Evolutionary conservation across 73 alveolate species (phyloP).

Genomic region (Uronychia binucleata): DNA sequence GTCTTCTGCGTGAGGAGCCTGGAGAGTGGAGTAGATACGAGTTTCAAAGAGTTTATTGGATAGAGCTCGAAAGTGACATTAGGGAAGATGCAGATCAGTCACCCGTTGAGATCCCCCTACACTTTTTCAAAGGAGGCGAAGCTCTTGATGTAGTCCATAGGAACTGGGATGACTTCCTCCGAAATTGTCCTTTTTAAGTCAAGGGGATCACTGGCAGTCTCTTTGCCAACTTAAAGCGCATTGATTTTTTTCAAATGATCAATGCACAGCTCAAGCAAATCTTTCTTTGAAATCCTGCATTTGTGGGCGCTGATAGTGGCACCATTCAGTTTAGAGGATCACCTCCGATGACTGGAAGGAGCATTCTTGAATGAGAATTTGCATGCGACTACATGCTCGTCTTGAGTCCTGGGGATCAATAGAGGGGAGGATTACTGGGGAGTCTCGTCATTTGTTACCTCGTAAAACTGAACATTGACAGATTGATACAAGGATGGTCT

Average conservation of each 20-base stretch:
- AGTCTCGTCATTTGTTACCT: too few relatives aligned
- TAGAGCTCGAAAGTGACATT: constrained; percentile 11
- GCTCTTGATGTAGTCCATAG: not conserved
- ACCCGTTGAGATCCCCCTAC: not conserved
- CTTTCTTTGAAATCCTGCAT: not conserved
- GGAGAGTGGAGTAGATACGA: constrained; percentile 40
- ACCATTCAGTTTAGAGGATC: not conserved
- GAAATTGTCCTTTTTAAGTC: not conserved
- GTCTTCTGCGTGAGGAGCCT: constrained; percentile 16
- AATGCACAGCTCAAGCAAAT: not conserved
- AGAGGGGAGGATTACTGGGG: too few relatives aligned
- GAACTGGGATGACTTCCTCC: not conserved
- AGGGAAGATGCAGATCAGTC: constrained; percentile 8
- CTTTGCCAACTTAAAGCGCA: not conserved
- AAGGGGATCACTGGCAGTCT: not conserved
- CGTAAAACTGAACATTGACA: too few relatives aligned
- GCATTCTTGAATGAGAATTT: not conserved
- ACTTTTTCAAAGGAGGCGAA: not conserved
- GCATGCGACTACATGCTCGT: too few relatives aligned
- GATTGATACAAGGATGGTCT: too few relatives aligned
- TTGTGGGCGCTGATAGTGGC: not conserved
- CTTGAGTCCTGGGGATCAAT: too few relatives aligned
- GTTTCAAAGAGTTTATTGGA: constrained; percentile 21
- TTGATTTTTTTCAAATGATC: not conserved
- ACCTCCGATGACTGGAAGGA: not conserved